These are phyloP conservation scores for Populus deltoides DNA, from an alignment of 345 rosid species.

Conservation along the genomic window DNA sequence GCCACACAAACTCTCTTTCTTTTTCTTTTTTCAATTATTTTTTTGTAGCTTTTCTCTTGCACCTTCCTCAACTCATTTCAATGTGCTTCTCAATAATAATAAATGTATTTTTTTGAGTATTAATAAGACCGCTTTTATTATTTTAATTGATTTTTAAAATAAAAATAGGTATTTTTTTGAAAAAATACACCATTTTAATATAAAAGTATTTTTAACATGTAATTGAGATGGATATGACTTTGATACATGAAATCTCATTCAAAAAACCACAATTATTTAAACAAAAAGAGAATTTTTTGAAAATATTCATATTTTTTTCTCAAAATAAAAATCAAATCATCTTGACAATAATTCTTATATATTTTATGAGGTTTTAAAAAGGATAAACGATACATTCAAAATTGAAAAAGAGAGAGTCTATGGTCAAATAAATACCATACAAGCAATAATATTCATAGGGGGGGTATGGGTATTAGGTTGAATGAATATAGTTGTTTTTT, in stretches of 20 bases:
- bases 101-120: no score
- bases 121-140: not conserved
- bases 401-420: conserved; percentile 46
- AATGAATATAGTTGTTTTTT: no score
- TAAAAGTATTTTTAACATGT: not conserved
- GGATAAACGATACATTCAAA: not conserved
- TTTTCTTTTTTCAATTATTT: not conserved
- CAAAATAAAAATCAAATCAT: not conserved
- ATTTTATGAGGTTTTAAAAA: conserved; percentile 5
- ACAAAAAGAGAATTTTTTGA: no score
- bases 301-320: not conserved
- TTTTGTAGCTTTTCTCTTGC: not conserved
- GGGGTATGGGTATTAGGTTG: no score
- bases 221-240: not conserved
- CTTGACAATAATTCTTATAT: not conserved
- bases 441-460: conserved; percentile 35
- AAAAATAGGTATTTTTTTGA: no score
- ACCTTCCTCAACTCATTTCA: not conserved
- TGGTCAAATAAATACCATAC: conserved; percentile 36
- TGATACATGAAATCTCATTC: no score
- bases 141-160: not conserved
- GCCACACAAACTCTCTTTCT: conserved; percentile 19
- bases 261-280: no score
- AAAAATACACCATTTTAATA: no score
- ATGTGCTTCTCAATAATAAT: not conserved